Evolutionary conservation across 2,329 filamentous ascomycete genomes (phyloP).

Genomic region (Cladorrhinum sp.): DNA sequence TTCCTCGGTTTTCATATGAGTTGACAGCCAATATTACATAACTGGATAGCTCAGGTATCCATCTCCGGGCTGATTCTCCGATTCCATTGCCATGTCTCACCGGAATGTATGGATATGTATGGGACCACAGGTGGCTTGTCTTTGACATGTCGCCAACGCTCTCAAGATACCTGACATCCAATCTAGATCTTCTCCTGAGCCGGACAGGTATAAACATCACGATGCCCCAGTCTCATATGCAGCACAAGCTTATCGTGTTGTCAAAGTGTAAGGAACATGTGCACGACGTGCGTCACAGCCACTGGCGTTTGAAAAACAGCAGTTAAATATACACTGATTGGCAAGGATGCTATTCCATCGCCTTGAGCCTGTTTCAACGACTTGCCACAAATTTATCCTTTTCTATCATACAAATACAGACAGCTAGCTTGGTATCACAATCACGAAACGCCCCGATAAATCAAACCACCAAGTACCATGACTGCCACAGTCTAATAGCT

Average conservation of each 20-base stretch:
- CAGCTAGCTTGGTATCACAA: constrained; percentile 2
- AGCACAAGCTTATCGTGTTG: too few species aligned
- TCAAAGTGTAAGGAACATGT: neutral
- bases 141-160: neutral
- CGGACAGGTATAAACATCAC: neutral
- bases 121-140: neutral
- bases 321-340: neutral
- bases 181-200: neutral
- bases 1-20: too few species aligned
- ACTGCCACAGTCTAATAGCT: neutral
- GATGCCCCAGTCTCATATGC: neutral
- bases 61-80: too few species aligned
- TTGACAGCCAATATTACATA: too few species aligned
- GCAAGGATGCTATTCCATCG: neutral
- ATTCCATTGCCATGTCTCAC: neutral
- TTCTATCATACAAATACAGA: neutral
- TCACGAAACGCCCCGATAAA: neutral
- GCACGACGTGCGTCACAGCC: neutral
- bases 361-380: neutral
- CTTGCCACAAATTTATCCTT: neutral
- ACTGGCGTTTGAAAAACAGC: neutral
- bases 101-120: neutral
- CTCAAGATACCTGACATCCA: neutral
- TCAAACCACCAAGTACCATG: neutral
- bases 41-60: too few species aligned